Percentiles rank a stretch among this genome's conserved stretches.
Evolutionary conservation across 768 basidiomycete genomes (phyloP).

Genomic region (Amanita jacksonii): DNA sequence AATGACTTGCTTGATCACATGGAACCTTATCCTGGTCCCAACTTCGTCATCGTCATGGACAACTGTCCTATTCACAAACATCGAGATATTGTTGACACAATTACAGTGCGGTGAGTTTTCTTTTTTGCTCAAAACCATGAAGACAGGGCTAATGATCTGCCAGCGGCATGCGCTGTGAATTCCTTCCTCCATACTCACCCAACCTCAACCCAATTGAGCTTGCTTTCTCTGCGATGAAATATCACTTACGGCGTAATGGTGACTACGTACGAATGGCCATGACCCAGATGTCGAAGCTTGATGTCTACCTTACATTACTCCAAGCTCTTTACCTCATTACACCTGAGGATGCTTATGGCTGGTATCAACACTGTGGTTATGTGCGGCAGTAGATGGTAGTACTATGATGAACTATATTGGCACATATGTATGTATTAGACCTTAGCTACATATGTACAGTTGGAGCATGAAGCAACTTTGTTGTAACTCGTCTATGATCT

Average conservation of each 20-base stretch:
- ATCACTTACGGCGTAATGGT: conserved; percentile 5
- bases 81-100: conserved; percentile 17
- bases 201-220: conserved; percentile 9
- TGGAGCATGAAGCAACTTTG: not conserved
- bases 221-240: conserved; percentile 9
- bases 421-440: not conserved
- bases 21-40: conserved; percentile 21
- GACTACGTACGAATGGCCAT: conserved; percentile 6
- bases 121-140: not conserved
- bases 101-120: conserved; percentile 19
- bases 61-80: conserved; percentile 27
- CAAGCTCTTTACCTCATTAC: not conserved
- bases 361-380: conserved; percentile 1
- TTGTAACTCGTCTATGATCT: not conserved
- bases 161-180: conserved; percentile 1
- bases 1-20: conserved; percentile 14
- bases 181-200: conserved; percentile 1
- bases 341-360: conserved; percentile 1
- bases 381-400: no score
- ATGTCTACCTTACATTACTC: not conserved
- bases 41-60: conserved; percentile 30
- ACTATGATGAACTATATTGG: not conserved
- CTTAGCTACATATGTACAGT: conserved; percentile 3
- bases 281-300: conserved; percentile 1
- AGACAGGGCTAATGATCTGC: not conserved